phyloP scores from a whole-genome alignment of 139 green algal species.

The Chlamydomonas schloesseri region DNA sequence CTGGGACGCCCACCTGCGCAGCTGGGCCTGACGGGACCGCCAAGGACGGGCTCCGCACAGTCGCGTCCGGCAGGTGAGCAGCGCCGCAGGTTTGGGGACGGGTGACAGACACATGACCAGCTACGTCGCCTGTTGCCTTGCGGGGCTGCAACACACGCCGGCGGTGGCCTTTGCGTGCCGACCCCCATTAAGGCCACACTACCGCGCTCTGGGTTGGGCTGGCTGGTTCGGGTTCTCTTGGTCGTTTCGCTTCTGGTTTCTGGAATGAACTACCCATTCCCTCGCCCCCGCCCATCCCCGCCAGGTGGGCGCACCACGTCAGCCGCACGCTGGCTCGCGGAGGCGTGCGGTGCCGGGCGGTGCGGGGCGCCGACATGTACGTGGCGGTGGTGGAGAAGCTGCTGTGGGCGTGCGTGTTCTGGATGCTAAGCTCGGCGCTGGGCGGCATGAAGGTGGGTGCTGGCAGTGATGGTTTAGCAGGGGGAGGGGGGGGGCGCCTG shows the following conservation, averaged over 20 bases:
- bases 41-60: slow-evolving; percentile 48
- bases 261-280: too few relatives aligned
- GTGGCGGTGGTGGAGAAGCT: slow-evolving; percentile 53
- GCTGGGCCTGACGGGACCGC: slow-evolving; percentile 46
- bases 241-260: too few relatives aligned
- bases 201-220: too few relatives aligned
- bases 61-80: slow-evolving; percentile 17
- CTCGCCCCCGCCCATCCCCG: too few relatives aligned
- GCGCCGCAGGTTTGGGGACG: too few relatives aligned
- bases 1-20: background rate
- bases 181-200: too few relatives aligned
- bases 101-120: too few relatives aligned
- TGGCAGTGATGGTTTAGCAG: background rate
- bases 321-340: slow-evolving; percentile 13
- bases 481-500: too few relatives aligned
- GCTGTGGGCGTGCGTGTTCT: slow-evolving; percentile 66
- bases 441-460: slow-evolving; percentile 36
- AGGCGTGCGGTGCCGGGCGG: slow-evolving; percentile 44
- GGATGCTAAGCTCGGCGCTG: slow-evolving; percentile 62
- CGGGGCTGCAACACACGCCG: too few relatives aligned
- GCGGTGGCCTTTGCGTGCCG: too few relatives aligned
- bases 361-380: background rate
- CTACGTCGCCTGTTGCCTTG: too few relatives aligned
- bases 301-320: slow-evolving; percentile 24
- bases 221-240: too few relatives aligned